phyloP scores from a whole-genome alignment of 352 stramenopile genomes.

The Pythium sp. region DNA sequence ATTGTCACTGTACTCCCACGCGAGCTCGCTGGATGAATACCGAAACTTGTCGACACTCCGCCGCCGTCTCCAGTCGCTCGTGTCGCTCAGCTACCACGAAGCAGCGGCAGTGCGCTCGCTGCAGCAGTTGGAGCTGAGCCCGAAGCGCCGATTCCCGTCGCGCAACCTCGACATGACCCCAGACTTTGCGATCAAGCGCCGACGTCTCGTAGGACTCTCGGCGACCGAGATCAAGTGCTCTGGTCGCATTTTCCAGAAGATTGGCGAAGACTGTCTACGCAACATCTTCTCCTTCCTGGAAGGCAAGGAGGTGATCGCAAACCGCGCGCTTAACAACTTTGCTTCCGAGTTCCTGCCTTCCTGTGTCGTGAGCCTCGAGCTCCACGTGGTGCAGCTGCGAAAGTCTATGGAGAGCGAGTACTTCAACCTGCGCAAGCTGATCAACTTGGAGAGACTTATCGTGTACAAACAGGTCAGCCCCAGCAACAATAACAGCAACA shows the following conservation, averaged over 20 bases:
- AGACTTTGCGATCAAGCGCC: conserved; percentile 37
- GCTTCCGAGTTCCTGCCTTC: conserved; percentile 45
- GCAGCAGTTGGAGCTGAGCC: conserved; percentile 7
- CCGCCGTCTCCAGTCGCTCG: conserved; percentile 64
- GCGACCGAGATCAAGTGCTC: conserved; percentile 6
- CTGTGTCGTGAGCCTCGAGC: conserved; percentile 44
- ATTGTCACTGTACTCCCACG: conserved; percentile 66
- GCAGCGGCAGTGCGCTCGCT: conserved; percentile 25
- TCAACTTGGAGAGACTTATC: conserved; percentile 57
- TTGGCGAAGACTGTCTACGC: conserved; percentile 52
- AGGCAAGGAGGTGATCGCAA: conserved; percentile 49
- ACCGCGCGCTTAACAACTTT: conserved; percentile 48
- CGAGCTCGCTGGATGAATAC: conserved; percentile 65
- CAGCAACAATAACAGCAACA: not conserved
- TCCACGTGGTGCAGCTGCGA: conserved; percentile 45
- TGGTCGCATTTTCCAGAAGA: conserved; percentile 21
- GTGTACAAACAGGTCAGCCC: conserved; percentile 37
- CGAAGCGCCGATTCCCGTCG: conserved; percentile 28
- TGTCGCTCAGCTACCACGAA: conserved; percentile 70
- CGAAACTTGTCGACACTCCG: conserved; percentile 64
- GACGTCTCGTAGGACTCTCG: conserved; percentile 21
- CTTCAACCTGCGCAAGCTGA: conserved; percentile 36
- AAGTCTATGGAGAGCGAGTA: conserved; percentile 21
- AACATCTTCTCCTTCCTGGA: conserved; percentile 61
- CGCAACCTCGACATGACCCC: conserved; percentile 19